phyloP scores from a whole-genome alignment of 495 filamentous ascomycete genomes.

The Tirmania nivea region DNA sequence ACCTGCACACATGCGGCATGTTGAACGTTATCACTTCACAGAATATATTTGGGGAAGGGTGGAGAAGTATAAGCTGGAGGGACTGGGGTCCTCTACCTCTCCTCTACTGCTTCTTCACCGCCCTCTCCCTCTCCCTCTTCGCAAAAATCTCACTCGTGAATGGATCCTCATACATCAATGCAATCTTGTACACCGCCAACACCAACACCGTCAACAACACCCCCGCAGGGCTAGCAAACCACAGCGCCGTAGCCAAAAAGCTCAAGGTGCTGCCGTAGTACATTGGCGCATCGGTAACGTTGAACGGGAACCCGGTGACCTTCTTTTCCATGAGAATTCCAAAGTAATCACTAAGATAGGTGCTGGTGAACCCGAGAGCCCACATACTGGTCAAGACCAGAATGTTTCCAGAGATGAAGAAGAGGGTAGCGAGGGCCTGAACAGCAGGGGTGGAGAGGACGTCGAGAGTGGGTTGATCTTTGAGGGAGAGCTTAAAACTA shows the following conservation, averaged over 20 bases:
- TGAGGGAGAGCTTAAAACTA: constrained; percentile 36
- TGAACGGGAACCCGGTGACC: constrained; percentile 90
- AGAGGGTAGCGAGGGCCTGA: constrained; percentile 37
- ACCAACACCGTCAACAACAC: constrained; percentile 55
- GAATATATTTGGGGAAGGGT: too few relatives aligned
- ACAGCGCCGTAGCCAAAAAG: constrained; percentile 75
- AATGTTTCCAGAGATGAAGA: constrained; percentile 56
- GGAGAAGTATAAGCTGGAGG: neutral
- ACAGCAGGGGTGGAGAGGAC: constrained; percentile 31
- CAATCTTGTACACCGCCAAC: constrained; percentile 56
- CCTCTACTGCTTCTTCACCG: constrained; percentile 22
- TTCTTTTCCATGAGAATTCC: constrained; percentile 91
- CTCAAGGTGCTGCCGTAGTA: constrained; percentile 85
- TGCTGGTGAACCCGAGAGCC: constrained; percentile 85
- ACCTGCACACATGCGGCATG: too few relatives aligned
- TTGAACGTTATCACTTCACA: too few relatives aligned
- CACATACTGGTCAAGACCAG: constrained; percentile 77
- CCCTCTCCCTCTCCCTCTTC: constrained; percentile 47
- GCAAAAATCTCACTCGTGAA: constrained; percentile 88
- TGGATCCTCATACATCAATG: constrained; percentile 84
- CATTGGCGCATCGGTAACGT: constrained; percentile 79
- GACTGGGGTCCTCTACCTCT: neutral
- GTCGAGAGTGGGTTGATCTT: constrained; percentile 47
- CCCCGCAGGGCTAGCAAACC: constrained; percentile 77
- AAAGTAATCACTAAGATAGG: constrained; percentile 91